These are phyloP conservation scores for Botrytis byssoidea DNA, from an alignment of 2,329 filamentous ascomycete species.

Conservation along the genomic window DNA sequence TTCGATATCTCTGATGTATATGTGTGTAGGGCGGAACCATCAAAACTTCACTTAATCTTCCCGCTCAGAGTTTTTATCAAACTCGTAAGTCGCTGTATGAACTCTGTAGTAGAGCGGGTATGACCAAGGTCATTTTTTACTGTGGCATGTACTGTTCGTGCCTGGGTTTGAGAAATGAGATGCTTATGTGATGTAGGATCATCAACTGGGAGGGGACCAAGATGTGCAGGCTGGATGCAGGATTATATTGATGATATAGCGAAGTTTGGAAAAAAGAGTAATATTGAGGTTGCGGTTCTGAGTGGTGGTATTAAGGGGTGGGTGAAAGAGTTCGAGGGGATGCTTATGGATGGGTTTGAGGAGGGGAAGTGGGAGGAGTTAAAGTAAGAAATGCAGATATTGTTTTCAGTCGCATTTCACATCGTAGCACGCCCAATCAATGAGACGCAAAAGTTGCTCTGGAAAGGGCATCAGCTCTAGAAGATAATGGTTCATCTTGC, in stretches of 20 bases:
- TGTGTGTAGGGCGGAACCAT: slow-evolving; percentile 56
- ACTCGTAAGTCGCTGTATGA: slow-evolving; percentile 49
- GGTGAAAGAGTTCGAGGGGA: slow-evolving; percentile 49
- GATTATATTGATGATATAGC: slow-evolving; percentile 51
- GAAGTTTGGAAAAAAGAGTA: slow-evolving; percentile 42
- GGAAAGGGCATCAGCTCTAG: neutral
- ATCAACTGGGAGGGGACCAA: slow-evolving; percentile 50
- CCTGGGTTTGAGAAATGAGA: neutral
- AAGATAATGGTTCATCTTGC: neutral
- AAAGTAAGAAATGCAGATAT: slow-evolving; percentile 24
- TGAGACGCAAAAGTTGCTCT: slow-evolving; percentile 1
- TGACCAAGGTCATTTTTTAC: slow-evolving; percentile 54
- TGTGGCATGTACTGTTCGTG: slow-evolving; percentile 46
- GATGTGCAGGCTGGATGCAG: slow-evolving; percentile 56
- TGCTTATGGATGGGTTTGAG: slow-evolving; percentile 52
- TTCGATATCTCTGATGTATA: neutral
- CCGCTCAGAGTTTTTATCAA: slow-evolving; percentile 54
- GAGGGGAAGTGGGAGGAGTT: slow-evolving; percentile 40
- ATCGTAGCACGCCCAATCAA: neutral
- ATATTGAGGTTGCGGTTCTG: slow-evolving; percentile 49
- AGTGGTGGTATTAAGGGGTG: slow-evolving; percentile 56
- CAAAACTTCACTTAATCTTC: slow-evolving; percentile 55
- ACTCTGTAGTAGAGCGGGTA: slow-evolving; percentile 50
- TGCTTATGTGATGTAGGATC: slow-evolving; percentile 44
- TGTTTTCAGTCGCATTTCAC: neutral